These are phyloP conservation scores for Elongisporangium undulatum DNA, from an alignment of 352 stramenopile genomes.

Conservation along the genomic window DNA sequence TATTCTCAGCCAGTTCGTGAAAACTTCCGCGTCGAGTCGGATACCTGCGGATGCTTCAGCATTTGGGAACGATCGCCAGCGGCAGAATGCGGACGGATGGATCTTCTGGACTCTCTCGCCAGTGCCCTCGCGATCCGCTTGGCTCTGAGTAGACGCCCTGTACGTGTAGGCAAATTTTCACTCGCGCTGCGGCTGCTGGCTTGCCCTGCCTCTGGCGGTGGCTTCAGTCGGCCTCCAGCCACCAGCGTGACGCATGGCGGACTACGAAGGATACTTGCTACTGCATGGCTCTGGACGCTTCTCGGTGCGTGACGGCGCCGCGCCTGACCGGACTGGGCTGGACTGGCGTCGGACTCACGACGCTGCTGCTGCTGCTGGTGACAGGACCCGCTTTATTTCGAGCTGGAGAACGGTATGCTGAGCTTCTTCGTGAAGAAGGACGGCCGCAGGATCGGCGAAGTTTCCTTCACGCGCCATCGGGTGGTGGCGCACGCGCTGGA, in stretches of 20 bases:
- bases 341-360: background rate
- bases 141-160: background rate
- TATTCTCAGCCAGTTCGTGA: background rate
- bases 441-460: constrained; percentile 66
- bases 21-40: background rate
- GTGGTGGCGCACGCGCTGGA: constrained; percentile 42
- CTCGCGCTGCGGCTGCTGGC: background rate
- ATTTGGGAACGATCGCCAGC: background rate
- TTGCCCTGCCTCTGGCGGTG: background rate
- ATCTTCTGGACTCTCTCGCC: background rate
- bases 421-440: constrained; percentile 73
- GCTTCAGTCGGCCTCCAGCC: background rate
- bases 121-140: background rate
- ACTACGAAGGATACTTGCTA: constrained; percentile 79
- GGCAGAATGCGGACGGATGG: background rate
- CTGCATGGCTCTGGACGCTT: constrained; percentile 52
- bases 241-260: constrained; percentile 37
- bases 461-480: constrained; percentile 69
- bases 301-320: constrained; percentile 18
- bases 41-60: background rate
- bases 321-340: background rate
- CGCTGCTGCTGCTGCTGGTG: constrained; percentile 3
- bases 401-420: constrained; percentile 63
- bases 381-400: constrained; percentile 75
- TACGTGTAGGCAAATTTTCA: background rate